Conservation (phyloP, 2,329 filamentous ascomycete genomes). For the Aspergillus clavatus region DNA sequence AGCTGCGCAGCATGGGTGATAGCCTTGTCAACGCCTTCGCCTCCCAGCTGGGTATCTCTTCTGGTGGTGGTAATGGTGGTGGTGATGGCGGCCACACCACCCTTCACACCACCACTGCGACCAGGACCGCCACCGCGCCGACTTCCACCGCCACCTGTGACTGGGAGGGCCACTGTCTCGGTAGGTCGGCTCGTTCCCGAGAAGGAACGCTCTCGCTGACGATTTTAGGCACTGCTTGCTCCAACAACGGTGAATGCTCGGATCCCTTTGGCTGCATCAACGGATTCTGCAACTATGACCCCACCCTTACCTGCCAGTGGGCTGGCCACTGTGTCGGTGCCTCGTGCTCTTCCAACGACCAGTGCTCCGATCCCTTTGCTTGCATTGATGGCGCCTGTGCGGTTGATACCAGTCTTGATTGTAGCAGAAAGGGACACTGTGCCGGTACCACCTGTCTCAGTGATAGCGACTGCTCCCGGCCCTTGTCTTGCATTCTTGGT, state of each 20-base stretch:
- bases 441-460: neutral
- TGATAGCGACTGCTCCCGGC: too few species aligned
- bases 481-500: too few species aligned
- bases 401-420: neutral
- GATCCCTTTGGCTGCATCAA: too few species aligned
- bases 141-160: constrained; percentile 22
- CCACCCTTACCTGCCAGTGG: neutral
- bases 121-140: too few species aligned
- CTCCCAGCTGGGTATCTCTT: constrained; percentile 16
- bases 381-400: neutral
- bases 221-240: too few species aligned
- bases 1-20: constrained; percentile 26
- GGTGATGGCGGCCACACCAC: neutral
- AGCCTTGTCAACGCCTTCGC: constrained; percentile 20
- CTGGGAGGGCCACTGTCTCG: too few species aligned
- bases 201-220: too few species aligned
- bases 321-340: neutral
- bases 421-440: neutral
- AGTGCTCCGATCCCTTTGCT: neutral
- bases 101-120: neutral
- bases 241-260: too few species aligned
- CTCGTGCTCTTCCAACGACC: neutral
- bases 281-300: too few species aligned
- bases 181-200: too few species aligned
- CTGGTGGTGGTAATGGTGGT: too few species aligned